Evolutionary conservation across 208 protist genomes (phyloP).

Genomic region (Porcisia hertigi): DNA sequence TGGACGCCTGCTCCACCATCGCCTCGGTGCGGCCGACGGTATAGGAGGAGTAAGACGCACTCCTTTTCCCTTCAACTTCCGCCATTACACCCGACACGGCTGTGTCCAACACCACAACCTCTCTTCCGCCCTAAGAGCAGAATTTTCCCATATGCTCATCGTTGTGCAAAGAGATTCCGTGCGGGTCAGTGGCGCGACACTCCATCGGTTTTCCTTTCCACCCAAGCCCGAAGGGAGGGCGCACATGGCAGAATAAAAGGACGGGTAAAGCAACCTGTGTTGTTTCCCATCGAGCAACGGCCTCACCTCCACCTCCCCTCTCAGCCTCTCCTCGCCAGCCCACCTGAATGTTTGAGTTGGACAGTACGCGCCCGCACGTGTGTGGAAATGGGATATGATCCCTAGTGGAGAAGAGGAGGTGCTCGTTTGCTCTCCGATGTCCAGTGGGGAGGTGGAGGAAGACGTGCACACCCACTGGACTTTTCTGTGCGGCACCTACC

Average conservation of each 20-base stretch:
- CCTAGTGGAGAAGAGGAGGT: neutral
- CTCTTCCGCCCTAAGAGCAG: neutral
- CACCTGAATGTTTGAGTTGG: neutral
- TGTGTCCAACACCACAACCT: neutral
- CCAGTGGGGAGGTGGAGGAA: neutral
- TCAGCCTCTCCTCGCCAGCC: neutral
- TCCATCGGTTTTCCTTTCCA: neutral
- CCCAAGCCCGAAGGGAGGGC: neutral
- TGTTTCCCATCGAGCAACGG: neutral
- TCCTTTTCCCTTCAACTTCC: neutral
- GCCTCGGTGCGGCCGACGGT: conserved; percentile 22
- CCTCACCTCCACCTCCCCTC: neutral
- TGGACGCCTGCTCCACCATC: conserved; percentile 56
- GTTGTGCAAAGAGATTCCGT: neutral
- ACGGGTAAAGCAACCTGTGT: neutral
- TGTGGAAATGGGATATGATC: neutral
- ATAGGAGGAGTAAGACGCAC: neutral
- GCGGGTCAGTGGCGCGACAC: neutral
- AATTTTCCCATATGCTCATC: too few relatives aligned
- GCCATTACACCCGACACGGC: neutral
- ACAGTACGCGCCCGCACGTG: neutral
- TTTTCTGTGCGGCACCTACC: neutral
- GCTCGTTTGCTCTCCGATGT: neutral
- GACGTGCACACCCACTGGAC: neutral
- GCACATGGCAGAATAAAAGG: too few relatives aligned